A percentile compares a stretch with the other conserved stretches of the same genome.
Conservation (phyloP, 352 stramenopile genomes). For the Globisporangium barbulae region DNA sequence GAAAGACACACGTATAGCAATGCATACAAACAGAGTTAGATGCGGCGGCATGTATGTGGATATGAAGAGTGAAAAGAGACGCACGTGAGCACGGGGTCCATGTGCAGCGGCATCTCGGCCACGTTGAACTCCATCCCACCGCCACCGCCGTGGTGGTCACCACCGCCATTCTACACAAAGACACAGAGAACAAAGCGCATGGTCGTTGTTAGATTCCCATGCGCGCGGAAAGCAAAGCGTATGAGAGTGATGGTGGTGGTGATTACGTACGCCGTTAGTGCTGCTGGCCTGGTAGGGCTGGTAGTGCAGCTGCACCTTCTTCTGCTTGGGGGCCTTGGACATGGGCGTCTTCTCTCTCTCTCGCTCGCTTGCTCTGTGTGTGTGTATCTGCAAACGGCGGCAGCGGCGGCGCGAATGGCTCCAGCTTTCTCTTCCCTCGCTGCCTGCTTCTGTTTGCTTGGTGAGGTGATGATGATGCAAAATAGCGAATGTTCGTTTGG, state of each 20-base stretch:
- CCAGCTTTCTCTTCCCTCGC: background rate
- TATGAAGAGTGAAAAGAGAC: conserved; percentile 3
- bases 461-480: too few species aligned
- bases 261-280: conserved; percentile 19
- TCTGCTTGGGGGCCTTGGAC: conserved; percentile 78
- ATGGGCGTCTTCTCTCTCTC: conserved; percentile 23
- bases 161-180: conserved; percentile 17
- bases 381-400: background rate
- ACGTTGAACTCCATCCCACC: conserved; percentile 44
- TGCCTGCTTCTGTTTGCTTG: too few species aligned
- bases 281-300: conserved; percentile 64
- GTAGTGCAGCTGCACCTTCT: conserved; percentile 73
- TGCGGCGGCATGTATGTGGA: background rate
- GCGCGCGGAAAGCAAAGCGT: background rate
- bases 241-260: conserved; percentile 11
- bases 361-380: background rate
- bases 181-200: background rate
- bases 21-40: background rate
- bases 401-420: background rate
- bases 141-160: conserved; percentile 15
- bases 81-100: conserved; percentile 75
- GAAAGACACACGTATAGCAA: background rate
- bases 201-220: background rate
- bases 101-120: conserved; percentile 45
- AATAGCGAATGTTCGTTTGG: too few species aligned